These are phyloP conservation scores for Hydrangea macrophylla DNA, from an alignment of 148 eudicot species.

Conservation along the genomic window DNA sequence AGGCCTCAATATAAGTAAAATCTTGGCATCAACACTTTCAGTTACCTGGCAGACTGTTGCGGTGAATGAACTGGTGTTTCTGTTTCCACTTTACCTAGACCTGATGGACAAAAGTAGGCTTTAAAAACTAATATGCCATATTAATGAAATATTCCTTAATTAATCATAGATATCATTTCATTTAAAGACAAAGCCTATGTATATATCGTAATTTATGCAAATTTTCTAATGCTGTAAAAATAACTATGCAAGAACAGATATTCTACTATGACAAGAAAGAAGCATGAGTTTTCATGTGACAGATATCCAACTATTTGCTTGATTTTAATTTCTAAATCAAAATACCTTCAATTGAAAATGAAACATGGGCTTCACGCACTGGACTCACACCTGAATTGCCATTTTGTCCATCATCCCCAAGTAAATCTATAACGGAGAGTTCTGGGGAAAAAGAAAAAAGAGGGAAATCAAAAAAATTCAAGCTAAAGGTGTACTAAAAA, in stretches of 20 bases:
- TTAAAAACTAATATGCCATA: conserved; percentile 6
- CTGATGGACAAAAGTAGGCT: conserved; percentile 33
- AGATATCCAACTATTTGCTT: too few species aligned
- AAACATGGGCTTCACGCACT: conserved; percentile 65
- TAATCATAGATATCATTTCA: background rate
- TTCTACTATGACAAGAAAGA: background rate
- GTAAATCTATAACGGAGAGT: conserved; percentile 65
- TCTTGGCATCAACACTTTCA: too few species aligned
- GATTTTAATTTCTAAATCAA: conserved; percentile 1
- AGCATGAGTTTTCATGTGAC: background rate
- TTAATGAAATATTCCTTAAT: conserved; percentile 1
- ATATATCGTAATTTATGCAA: background rate
- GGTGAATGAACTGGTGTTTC: conserved; percentile 86
- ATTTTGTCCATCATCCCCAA: conserved; percentile 62
- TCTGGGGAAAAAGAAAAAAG: conserved; percentile 28
- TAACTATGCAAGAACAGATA: background rate
- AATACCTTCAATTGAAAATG: conserved; percentile 77
- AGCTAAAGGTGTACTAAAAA: background rate
- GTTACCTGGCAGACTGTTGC: conserved; percentile 51
- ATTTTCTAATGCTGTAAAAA: background rate
- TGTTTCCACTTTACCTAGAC: conserved; percentile 64
- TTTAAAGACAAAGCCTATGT: background rate
- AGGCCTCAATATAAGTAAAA: too few species aligned
- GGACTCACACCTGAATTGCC: conserved; percentile 30
- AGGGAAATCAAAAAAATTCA: conserved; percentile 11